Percentiles rank a stretch among this genome's conserved stretches.
phyloP scores from a whole-genome alignment of 75 land plant species.

The Sequoiadendron giganteum region DNA sequence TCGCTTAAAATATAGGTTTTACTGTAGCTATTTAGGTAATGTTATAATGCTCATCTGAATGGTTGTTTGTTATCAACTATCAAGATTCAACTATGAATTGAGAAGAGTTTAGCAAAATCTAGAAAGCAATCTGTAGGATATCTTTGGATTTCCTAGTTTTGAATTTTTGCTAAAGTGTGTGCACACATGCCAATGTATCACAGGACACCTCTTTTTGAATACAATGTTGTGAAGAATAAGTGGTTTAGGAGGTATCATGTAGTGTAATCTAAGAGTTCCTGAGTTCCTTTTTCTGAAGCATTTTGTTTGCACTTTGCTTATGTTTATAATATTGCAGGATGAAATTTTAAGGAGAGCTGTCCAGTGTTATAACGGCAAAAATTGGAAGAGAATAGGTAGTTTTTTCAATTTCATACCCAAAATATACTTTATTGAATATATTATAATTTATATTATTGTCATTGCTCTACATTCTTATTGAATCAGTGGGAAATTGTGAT shows the following conservation, averaged over 20 bases:
- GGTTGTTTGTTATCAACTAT: neutral
- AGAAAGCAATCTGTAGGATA: neutral
- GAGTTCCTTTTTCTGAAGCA: neutral
- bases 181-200: neutral
- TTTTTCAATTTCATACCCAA: neutral
- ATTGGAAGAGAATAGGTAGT: constrained; percentile 89
- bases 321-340: constrained; percentile 46
- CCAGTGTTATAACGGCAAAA: constrained; percentile 69
- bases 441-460: neutral
- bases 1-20: neutral
- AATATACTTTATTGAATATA: neutral
- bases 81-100: neutral
- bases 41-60: neutral
- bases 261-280: neutral
- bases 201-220: neutral
- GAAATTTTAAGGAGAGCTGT: constrained; percentile 67
- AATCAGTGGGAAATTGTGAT: neutral
- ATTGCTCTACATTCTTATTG: neutral
- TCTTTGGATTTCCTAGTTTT: neutral
- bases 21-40: neutral
- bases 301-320: neutral
- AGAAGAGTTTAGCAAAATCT: neutral
- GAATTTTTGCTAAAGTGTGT: neutral
- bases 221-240: neutral
- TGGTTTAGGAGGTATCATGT: constrained; percentile 5